Evolutionary conservation across 345 rosid genomes (phyloP).

Genomic region (Arabis hirsuta): DNA sequence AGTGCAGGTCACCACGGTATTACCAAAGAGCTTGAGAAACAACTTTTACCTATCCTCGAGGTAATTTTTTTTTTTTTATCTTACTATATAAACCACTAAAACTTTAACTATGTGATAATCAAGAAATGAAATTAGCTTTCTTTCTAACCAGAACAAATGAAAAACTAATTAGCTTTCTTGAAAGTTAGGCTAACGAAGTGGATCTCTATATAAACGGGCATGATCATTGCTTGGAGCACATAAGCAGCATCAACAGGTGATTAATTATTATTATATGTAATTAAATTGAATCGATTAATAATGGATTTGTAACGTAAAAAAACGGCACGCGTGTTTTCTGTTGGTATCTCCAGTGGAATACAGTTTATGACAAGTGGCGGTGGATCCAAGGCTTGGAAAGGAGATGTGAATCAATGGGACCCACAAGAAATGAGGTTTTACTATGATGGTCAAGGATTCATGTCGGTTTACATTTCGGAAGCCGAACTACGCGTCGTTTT

Average conservation of each 20-base stretch:
- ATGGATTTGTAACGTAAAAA: background rate
- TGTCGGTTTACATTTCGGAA: slow-evolving; percentile 54
- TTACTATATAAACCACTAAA: no score
- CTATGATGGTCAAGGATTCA: slow-evolving; percentile 85
- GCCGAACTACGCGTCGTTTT: slow-evolving; percentile 45
- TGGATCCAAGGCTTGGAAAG: slow-evolving; percentile 89
- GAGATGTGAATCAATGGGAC: slow-evolving; percentile 44
- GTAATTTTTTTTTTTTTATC: slow-evolving; percentile 36
- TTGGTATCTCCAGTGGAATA: slow-evolving; percentile 45
- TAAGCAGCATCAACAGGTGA: slow-evolving; percentile 63
- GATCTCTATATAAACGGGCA: slow-evolving; percentile 82
- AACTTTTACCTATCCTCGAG: slow-evolving; percentile 67
- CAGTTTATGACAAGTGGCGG: slow-evolving; percentile 83
- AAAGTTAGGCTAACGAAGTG: slow-evolving; percentile 56
- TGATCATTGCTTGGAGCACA: slow-evolving; percentile 86
- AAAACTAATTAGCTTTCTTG: background rate
- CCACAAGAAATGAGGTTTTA: slow-evolving; percentile 55
- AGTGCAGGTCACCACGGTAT: slow-evolving; percentile 74
- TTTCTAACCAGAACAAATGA: background rate
- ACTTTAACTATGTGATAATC: no score
- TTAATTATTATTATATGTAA: background rate
- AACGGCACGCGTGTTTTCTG: background rate
- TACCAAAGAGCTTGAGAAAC: slow-evolving; percentile 55
- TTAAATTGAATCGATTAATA: background rate
- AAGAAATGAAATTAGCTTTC: no score